Base-by-base conservation (phyloP, 2,329 filamentous ascomycete species). In the Amphichorda felina region DNA sequence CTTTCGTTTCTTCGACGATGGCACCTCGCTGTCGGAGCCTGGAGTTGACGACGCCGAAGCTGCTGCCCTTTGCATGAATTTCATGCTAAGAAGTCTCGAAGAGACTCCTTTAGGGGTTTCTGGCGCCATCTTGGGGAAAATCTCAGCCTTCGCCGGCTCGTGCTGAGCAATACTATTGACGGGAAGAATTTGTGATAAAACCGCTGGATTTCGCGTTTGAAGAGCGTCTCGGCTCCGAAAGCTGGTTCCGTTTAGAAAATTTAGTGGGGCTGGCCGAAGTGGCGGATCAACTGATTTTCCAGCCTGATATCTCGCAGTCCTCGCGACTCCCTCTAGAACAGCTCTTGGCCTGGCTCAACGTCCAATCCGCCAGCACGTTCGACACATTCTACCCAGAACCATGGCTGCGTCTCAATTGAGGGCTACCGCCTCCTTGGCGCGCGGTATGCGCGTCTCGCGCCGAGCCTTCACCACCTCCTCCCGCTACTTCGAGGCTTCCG, bases 31-130 rank as follows among this genome's bases (percentile, higher is more conserved):
- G 47, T 64, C 51, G 43, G 70, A 55, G 40, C 62, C 63, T 14
- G 63, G 54, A 34, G 57, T 50, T 40, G 50, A 59, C 24, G 63
- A 63, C 34, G 62, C 63, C 17, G 79, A 72, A 34, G 79, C 76
- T 34, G 78, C 81, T 42, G 83, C 82, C 49, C 88, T 75, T 66
- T 94, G 88, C 88, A 95, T 95, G 55, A 95, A 95, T 65, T 94
- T 94, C 87, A 94, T 95, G 26, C 83, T 88, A 51, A 93, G 69
- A 33, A 95, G 78, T 45, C 87, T 79, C 40, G 82, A 88, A 43
- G 88, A 94, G 77, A 93, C 87, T 31, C 68, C 70, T 57, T 72
- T 72, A 32, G 74, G 65, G 40, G 66, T 76, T 51, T 66, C 60
- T 41, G 68, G 59, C 46, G 68, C 57, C 56, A 70, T 68, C 33